Evolutionary conservation across 345 rosid genomes (phyloP).

Genomic region (Citrus cavaleriei): DNA sequence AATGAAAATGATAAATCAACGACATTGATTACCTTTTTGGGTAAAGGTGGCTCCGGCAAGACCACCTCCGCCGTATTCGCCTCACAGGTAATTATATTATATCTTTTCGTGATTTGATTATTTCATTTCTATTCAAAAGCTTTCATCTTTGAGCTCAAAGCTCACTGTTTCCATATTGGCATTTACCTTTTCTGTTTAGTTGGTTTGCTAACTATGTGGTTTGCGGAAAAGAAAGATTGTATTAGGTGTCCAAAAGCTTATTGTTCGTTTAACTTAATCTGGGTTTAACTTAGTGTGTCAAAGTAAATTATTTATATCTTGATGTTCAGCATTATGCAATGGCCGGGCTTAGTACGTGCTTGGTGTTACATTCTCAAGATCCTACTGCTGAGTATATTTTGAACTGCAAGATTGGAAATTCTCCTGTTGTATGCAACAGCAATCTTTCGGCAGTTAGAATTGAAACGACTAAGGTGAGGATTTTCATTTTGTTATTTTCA

Average conservation of each 20-base stretch:
- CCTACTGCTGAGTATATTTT: slow-evolving; percentile 71
- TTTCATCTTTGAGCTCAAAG: background rate
- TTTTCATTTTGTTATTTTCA: slow-evolving; percentile 1
- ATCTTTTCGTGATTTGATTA: background rate
- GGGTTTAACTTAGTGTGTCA: background rate
- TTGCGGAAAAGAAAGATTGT: background rate
- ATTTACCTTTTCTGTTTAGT: background rate
- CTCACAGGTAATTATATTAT: slow-evolving; percentile 51
- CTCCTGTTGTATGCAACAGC: slow-evolving; percentile 47
- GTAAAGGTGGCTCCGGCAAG: slow-evolving; percentile 95
- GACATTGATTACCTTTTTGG: slow-evolving; percentile 67
- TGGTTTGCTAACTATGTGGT: background rate
- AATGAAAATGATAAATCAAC: slow-evolving; percentile 26
- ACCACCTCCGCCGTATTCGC: slow-evolving; percentile 81
- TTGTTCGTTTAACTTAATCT: background rate
- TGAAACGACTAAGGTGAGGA: slow-evolving; percentile 70
- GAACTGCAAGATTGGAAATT: slow-evolving; percentile 65
- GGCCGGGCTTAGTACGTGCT: slow-evolving; percentile 72
- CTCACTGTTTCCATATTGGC: background rate
- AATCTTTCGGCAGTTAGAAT: slow-evolving; percentile 72
- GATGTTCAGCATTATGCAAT: slow-evolving; percentile 65
- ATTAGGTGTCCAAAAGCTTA: background rate
- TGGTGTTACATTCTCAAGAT: slow-evolving; percentile 80
- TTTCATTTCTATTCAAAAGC: background rate
- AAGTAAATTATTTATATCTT: slow-evolving; percentile 1